Percentiles rank a stretch among this genome's conserved stretches.
phyloP scores from a whole-genome alignment of 1,284 basidiomycete genomes.

The Agaricales sp. region DNA sequence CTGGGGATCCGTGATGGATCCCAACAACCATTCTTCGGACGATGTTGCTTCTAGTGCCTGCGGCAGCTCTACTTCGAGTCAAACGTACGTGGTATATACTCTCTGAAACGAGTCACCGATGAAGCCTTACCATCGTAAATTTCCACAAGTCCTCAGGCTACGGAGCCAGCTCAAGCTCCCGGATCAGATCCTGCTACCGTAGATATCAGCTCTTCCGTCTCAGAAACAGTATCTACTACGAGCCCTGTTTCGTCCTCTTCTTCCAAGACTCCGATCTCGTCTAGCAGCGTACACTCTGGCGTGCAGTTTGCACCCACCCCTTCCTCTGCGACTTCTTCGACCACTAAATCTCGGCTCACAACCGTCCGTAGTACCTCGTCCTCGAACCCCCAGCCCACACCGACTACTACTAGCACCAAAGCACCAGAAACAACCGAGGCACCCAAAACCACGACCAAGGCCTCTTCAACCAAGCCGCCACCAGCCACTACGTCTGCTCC shows the following conservation, averaged over 20 bases:
- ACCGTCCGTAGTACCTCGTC: constrained; percentile 12
- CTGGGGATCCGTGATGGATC: constrained; percentile 39
- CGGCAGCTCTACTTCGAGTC: constrained; percentile 13
- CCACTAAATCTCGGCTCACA: constrained; percentile 8
- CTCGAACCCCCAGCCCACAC: too few relatives aligned
- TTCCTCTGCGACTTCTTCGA: constrained; percentile 7
- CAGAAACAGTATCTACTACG: constrained; percentile 4
- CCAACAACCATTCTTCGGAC: constrained; percentile 14
- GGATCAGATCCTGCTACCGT: background rate
- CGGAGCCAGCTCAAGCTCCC: background rate
- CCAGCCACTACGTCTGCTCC: constrained; percentile 2
- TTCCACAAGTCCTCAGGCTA: background rate
- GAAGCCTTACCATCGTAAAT: constrained; percentile 3
- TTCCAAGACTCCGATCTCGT: background rate
- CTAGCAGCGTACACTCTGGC: background rate
- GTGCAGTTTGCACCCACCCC: background rate
- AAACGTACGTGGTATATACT: constrained; percentile 11
- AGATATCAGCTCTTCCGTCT: background rate
- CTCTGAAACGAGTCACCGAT: constrained; percentile 9
- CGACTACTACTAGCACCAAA: constrained; percentile 1
- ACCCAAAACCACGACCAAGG: constrained; percentile 2
- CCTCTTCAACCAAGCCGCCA: constrained; percentile 3
- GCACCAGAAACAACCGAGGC: background rate
- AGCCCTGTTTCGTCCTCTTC: constrained; percentile 6
- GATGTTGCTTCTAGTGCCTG: constrained; percentile 25